Evolutionary conservation across 805 yeast species (phyloP), one percentile per base, ranked within the genome.

Genomic region (Grigorovia transvaalensis): DNA sequence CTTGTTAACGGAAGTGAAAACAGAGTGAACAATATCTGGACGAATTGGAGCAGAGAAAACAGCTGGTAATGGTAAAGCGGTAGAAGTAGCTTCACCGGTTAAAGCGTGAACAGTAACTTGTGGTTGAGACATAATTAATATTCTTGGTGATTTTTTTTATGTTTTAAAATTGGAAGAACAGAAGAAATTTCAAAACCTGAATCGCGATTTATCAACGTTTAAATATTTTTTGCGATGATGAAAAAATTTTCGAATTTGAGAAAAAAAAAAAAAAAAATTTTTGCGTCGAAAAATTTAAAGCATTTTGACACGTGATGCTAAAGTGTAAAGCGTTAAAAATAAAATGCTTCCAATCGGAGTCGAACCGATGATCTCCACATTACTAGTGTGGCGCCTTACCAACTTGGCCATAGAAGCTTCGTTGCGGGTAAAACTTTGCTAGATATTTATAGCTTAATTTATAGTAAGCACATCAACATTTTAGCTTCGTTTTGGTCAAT

Each of bases 41-140:
- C 99, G 90, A 82, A 93, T 95, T 76, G 99, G 99, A 73, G 99
- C 96, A 78, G 88, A 76, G 87, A 93, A 93, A 72, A 93, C 97
- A 71, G 96, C 95, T 80, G 99, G 99, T 71, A 93, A 82, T 69
- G 96, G 88, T 67, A 90, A 76, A 68, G 91, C 81, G 68, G 87
- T 67, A 66, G 87, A 77, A 73, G 95, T 77, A 71, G 86, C 81
- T 76, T 85, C 86, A 76, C 98, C 98, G 74, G 81, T 72, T 71
- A 82, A 75, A 73, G 95, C 78, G 77, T 85, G 79, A 71, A 95
- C 97, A 69, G 97, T 80, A 74, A 93, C 98, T 81, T 88, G 95
- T 72, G 99, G 98, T 78, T 96, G 89, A 69, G 85, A 71, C 73
- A 73, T 73, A 66, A 78, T 76, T 77, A 77, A 77, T 9, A 20